Evolutionary conservation across 176 grass and related monocot species (phyloP).

Genomic region (Carex cristatella): DNA sequence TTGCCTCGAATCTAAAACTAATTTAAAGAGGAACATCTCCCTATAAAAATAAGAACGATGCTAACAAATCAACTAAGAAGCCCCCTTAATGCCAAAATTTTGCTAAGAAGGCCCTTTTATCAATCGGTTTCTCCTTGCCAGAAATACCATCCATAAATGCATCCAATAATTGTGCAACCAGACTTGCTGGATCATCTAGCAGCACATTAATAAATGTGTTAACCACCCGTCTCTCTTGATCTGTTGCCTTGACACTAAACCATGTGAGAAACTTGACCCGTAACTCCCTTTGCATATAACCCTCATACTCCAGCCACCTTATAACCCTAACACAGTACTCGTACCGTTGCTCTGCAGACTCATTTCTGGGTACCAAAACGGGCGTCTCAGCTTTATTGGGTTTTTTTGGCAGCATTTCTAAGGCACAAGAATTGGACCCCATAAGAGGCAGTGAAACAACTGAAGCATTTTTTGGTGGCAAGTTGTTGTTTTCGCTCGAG

Average conservation of each 20-base stretch:
- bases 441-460: conserved; percentile 24
- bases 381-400: conserved; percentile 42
- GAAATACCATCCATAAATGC: conserved; percentile 63
- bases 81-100: conserved; percentile 49
- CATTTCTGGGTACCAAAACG: conserved; percentile 54
- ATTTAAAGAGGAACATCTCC: conserved; percentile 17
- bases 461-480: conserved; percentile 46
- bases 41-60: not conserved
- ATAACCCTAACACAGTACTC: conserved; percentile 91
- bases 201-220: conserved; percentile 65
- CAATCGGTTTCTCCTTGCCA: conserved; percentile 50
- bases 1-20: conserved; percentile 13
- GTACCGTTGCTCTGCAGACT: conserved; percentile 48
- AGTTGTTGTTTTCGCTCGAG: conserved; percentile 63
- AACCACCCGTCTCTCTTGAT: conserved; percentile 66
- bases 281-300: conserved; percentile 69
- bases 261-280: conserved; percentile 86
- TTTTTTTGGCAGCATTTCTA: conserved; percentile 47
- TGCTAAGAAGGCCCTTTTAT: conserved; percentile 36
- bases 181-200: conserved; percentile 52
- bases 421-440: conserved; percentile 25
- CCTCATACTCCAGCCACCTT: conserved; percentile 73
- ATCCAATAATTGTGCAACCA: conserved; percentile 63
- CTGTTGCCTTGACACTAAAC: conserved; percentile 93
- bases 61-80: not conserved